These are phyloP conservation scores for Quercus variabilis DNA, from an alignment of 306 rosid genomes.

Conservation along the genomic window DNA sequence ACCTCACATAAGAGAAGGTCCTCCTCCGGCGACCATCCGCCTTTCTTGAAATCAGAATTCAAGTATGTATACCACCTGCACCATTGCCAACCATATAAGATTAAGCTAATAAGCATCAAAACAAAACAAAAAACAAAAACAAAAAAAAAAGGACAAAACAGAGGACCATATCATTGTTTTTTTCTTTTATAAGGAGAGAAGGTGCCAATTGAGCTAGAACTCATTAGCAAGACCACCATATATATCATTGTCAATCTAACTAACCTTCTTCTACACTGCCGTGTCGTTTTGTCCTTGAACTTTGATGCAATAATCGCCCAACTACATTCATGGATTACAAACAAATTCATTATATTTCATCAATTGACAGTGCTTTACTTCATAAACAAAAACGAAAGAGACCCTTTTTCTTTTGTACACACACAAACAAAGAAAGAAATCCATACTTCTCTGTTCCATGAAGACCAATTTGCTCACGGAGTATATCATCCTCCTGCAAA, in stretches of 20 bases:
- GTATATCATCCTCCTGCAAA: slow-evolving; percentile 96
- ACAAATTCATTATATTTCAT: too few species aligned
- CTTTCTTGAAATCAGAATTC: slow-evolving; percentile 99
- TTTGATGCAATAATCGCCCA: slow-evolving; percentile 98
- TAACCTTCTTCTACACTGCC: slow-evolving; percentile 98
- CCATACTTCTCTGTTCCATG: slow-evolving; percentile 95
- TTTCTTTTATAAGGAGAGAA: too few species aligned
- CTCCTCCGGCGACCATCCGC: slow-evolving; percentile 99
- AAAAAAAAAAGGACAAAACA: slow-evolving; percentile 2
- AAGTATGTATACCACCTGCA: slow-evolving; percentile 97
- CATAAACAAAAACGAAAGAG: neutral
- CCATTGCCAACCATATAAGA: slow-evolving; percentile 26
- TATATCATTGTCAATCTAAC: slow-evolving; percentile 25
- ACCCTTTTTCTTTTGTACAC: neutral
- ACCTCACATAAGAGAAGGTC: slow-evolving; percentile 97
- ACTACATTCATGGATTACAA: slow-evolving; percentile 39
- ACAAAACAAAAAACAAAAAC: neutral
- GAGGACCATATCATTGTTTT: slow-evolving; percentile 18
- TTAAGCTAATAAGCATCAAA: slow-evolving; percentile 13
- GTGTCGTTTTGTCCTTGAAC: slow-evolving; percentile 94
- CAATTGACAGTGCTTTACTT: slow-evolving; percentile 7
- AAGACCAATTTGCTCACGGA: slow-evolving; percentile 68
- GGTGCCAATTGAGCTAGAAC: too few species aligned
- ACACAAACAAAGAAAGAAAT: slow-evolving; percentile 15
- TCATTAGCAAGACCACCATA: too few species aligned